These are phyloP conservation scores for Leccinellum albellum DNA, from an alignment of 768 basidiomycete species.

Conservation along the genomic window DNA sequence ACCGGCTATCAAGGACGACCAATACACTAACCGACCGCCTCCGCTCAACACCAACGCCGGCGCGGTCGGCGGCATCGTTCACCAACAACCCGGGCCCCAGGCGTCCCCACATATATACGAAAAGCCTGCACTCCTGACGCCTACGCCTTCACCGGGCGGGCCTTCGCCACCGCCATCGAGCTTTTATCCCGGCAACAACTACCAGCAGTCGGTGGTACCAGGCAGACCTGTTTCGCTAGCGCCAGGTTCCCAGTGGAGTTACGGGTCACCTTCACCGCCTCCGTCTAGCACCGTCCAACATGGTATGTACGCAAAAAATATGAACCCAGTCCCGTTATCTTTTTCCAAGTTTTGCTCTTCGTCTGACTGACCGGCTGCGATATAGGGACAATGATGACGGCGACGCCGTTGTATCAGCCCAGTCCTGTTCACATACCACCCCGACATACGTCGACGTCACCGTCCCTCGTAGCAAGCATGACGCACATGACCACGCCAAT, in stretches of 20 bases:
- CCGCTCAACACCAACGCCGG: constrained; percentile 21
- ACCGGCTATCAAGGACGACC: constrained; percentile 29
- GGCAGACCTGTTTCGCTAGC: constrained; percentile 8
- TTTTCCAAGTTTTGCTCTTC: neutral
- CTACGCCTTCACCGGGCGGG: constrained; percentile 29
- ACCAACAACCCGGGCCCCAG: constrained; percentile 50
- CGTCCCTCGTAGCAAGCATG: constrained; percentile 11
- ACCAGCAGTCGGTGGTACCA: constrained; percentile 22
- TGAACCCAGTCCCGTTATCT: neutral
- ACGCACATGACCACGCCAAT: neutral
- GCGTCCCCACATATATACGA: constrained; percentile 34
- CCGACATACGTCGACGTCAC: constrained; percentile 22
- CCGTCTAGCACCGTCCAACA: neutral
- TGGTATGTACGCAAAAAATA: neutral
- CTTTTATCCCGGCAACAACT: constrained; percentile 16
- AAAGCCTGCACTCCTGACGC: constrained; percentile 41
- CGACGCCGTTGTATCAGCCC: constrained; percentile 27
- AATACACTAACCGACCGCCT: constrained; percentile 33
- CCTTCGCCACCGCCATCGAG: constrained; percentile 47
- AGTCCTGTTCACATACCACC: constrained; percentile 24
- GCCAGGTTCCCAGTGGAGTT: constrained; percentile 19
- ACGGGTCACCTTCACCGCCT: constrained; percentile 21
- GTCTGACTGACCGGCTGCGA: neutral
- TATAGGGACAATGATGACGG: neutral
- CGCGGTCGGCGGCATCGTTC: constrained; percentile 32